Evolutionary conservation across 108 stramenopile species (phyloP).

Genomic region (Pseudonitzschia pungens): DNA sequence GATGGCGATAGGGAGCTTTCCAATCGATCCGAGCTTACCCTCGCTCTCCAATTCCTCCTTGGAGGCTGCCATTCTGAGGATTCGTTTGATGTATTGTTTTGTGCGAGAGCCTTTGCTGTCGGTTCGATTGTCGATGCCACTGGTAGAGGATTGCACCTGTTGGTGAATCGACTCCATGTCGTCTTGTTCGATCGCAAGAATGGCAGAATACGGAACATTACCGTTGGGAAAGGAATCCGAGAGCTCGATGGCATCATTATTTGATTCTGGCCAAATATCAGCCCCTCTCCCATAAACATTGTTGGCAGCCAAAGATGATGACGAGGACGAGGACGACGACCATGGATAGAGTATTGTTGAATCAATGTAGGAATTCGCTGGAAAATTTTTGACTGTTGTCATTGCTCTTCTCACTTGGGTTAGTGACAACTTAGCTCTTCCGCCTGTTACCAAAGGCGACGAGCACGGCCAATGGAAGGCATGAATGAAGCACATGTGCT

Average conservation of each 20-base stretch:
- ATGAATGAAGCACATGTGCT: no score
- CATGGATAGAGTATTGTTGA: no score
- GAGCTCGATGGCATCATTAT: constrained; percentile 55
- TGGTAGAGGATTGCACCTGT: not conserved
- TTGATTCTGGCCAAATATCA: constrained; percentile 76
- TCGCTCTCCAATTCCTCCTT: constrained; percentile 32
- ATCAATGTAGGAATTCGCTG: no score
- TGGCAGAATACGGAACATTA: constrained; percentile 41
- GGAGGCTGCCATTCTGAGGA: constrained; percentile 46
- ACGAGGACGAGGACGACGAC: constrained; percentile 1
- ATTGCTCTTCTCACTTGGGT: no score
- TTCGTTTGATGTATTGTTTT: constrained; percentile 26
- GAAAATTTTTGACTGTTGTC: no score
- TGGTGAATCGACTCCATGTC: constrained; percentile 21
- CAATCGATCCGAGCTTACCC: constrained; percentile 23
- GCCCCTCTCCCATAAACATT: constrained; percentile 59
- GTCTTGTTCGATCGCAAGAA: constrained; percentile 11
- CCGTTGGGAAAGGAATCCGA: constrained; percentile 69
- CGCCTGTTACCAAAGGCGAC: no score
- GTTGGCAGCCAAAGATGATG: not conserved
- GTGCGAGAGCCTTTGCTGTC: not conserved
- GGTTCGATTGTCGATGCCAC: not conserved
- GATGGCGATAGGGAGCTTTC: constrained; percentile 39
- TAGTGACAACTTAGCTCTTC: no score
- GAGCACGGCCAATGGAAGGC: no score